Conservation (phyloP, 2,329 filamentous ascomycete species). For the Pseudonectria foliicola region DNA sequence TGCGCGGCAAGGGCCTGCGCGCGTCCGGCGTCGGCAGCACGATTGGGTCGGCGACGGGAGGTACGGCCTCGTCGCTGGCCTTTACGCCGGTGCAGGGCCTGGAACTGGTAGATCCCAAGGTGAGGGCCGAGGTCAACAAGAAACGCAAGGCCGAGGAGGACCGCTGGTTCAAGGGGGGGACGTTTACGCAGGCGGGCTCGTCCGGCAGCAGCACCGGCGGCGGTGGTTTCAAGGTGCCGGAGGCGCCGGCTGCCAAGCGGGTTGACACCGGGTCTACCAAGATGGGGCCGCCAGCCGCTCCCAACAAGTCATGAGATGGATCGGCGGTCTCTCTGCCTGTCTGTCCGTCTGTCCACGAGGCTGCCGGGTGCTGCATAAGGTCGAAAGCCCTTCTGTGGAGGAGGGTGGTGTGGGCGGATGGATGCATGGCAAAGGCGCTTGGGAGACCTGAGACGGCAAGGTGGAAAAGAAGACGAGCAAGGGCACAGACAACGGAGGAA, state of each 20-base stretch:
- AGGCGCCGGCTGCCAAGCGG: conserved; percentile 67
- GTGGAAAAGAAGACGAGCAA: too few species aligned
- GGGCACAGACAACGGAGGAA: too few species aligned
- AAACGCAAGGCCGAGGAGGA: conserved; percentile 95
- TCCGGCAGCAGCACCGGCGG: conserved; percentile 41
- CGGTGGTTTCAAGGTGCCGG: conserved; percentile 76
- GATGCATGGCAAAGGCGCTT: too few species aligned
- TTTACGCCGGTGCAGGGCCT: conserved; percentile 94
- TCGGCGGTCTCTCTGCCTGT: neutral
- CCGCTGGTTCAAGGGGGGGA: conserved; percentile 94
- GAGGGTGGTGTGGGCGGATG: too few species aligned
- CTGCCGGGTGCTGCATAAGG: neutral
- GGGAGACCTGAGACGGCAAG: too few species aligned
- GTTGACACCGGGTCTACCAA: conserved; percentile 34
- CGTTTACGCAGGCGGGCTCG: conserved; percentile 77
- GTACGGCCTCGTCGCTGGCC: conserved; percentile 78
- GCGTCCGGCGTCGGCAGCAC: conserved; percentile 74
- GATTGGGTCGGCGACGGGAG: conserved; percentile 46
- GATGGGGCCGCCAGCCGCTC: conserved; percentile 28
- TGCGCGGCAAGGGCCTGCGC: conserved; percentile 73
- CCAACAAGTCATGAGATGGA: conserved; percentile 8
- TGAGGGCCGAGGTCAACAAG: conserved; percentile 75
- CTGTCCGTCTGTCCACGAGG: neutral
- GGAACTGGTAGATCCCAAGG: conserved; percentile 90
- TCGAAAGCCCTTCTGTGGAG: too few species aligned